Evolutionary conservation across 2,329 filamentous ascomycete genomes (phyloP).

Genomic region (Teratosphaeria pseudoeucalypti): DNA sequence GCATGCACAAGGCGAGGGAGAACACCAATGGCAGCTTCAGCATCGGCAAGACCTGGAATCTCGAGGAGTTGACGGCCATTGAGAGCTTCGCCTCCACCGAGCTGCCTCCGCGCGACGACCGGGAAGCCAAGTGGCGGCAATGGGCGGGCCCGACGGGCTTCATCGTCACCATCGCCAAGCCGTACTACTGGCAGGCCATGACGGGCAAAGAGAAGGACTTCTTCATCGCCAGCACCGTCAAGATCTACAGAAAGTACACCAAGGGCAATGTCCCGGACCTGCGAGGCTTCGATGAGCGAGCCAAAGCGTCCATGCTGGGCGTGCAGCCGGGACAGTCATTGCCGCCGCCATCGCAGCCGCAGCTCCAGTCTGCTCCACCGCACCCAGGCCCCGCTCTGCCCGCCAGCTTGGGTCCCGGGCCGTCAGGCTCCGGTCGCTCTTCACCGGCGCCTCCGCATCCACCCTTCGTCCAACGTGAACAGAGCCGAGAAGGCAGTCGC

Average conservation of each 20-base stretch:
- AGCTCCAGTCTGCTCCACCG: not conserved
- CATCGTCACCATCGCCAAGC: slow-evolving; percentile 77
- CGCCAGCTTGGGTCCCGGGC: not conserved
- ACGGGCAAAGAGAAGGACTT: slow-evolving; percentile 97
- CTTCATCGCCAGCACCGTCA: slow-evolving; percentile 91
- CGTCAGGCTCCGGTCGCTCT: not conserved
- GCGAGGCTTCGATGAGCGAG: slow-evolving; percentile 68
- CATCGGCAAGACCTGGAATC: slow-evolving; percentile 95
- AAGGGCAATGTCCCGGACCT: slow-evolving; percentile 72
- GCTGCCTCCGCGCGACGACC: slow-evolving; percentile 41
- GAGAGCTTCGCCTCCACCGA: slow-evolving; percentile 55
- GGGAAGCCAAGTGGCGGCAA: slow-evolving; percentile 51
- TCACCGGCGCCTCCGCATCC: slow-evolving; percentile 20
- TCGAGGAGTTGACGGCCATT: slow-evolving; percentile 77
- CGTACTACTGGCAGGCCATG: slow-evolving; percentile 93
- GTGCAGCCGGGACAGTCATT: slow-evolving; percentile 7
- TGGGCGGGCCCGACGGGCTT: slow-evolving; percentile 83
- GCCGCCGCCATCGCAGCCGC: slow-evolving; percentile 3
- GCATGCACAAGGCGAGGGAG: slow-evolving; percentile 94
- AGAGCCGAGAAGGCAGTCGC: slow-evolving; percentile 20
- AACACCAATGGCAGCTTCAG: slow-evolving; percentile 91
- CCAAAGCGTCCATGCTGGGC: slow-evolving; percentile 66
- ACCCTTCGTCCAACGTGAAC: slow-evolving; percentile 22
- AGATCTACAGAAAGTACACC: slow-evolving; percentile 95
- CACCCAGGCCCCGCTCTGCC: not conserved